Percentiles rank a stretch among this genome's conserved stretches.
phyloP scores from a whole-genome alignment of 2,329 filamentous ascomycete species.

The Fusarium decemcellulare region DNA sequence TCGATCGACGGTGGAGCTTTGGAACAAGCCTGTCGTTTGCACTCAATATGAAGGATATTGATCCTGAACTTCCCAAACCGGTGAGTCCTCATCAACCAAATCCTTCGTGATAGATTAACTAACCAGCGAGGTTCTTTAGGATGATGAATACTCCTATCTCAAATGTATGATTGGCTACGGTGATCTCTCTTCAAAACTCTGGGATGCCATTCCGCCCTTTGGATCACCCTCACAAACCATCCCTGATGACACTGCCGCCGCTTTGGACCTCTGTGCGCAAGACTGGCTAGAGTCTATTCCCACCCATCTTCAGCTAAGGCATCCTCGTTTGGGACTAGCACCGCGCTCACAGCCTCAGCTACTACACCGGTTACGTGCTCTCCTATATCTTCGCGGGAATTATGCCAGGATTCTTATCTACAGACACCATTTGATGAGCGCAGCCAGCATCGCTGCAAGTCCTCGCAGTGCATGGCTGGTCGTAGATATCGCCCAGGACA shows the following conservation, averaged over 20 bases:
- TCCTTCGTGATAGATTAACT: not conserved
- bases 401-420: conserved; percentile 61
- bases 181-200: conserved; percentile 61
- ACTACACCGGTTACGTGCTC: conserved; percentile 57
- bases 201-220: conserved; percentile 59
- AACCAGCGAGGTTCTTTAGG: conserved; percentile 35
- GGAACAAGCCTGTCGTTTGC: conserved; percentile 65
- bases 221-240: conserved; percentile 52
- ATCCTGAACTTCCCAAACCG: conserved; percentile 62
- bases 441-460: conserved; percentile 54
- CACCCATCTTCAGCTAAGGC: conserved; percentile 53
- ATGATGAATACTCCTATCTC: conserved; percentile 55
- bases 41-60: conserved; percentile 64
- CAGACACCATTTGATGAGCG: conserved; percentile 57
- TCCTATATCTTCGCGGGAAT: conserved; percentile 61
- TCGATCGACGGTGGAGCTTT: conserved; percentile 67
- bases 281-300: conserved; percentile 63
- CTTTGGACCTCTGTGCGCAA: conserved; percentile 59
- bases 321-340: conserved; percentile 54
- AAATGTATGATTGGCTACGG: conserved; percentile 64
- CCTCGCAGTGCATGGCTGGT: conserved; percentile 54
- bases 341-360: conserved; percentile 51
- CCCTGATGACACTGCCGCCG: conserved; percentile 55
- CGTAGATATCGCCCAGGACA: conserved; percentile 51
- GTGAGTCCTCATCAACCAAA: conserved; percentile 36